Percentiles rank a stretch among this genome's conserved stretches.
phyloP scores from a whole-genome alignment of 2,329 filamentous ascomycete genomes.

The Sclerotinia trifoliorum region DNA sequence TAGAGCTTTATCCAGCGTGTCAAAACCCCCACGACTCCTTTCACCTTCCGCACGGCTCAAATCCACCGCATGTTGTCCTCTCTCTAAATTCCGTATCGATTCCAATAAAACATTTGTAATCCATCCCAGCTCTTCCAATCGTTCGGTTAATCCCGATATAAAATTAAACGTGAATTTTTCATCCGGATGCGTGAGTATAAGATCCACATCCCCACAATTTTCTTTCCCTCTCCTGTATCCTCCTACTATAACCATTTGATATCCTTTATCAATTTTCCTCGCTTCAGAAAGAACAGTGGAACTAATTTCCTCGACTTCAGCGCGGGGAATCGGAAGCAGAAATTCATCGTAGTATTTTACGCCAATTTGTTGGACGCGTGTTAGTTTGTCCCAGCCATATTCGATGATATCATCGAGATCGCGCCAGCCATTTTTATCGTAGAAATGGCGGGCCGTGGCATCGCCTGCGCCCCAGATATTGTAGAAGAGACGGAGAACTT shows the following conservation, averaged over 20 bases:
- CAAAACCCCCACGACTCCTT: slow-evolving; percentile 56
- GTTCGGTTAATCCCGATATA: slow-evolving; percentile 67
- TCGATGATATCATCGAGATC: slow-evolving; percentile 86
- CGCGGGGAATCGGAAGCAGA: slow-evolving; percentile 64
- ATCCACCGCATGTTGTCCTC: slow-evolving; percentile 60
- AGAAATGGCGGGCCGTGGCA: slow-evolving; percentile 77
- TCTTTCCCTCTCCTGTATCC: slow-evolving; percentile 66
- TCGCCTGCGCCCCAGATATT: slow-evolving; percentile 91
- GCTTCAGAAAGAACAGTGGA: slow-evolving; percentile 64
- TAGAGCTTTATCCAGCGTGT: slow-evolving; percentile 86
- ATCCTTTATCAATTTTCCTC: slow-evolving; percentile 54
- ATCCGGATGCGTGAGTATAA: slow-evolving; percentile 78
- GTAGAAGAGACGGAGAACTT: slow-evolving; percentile 68
- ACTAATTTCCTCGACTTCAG: slow-evolving; percentile 71
- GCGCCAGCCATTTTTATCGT: slow-evolving; percentile 72
- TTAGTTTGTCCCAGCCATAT: slow-evolving; percentile 72
- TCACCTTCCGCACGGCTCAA: neutral
- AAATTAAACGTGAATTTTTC: slow-evolving; percentile 66
- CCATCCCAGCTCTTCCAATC: slow-evolving; percentile 65
- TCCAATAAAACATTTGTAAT: slow-evolving; percentile 81
- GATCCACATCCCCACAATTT: slow-evolving; percentile 76
- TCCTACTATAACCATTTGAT: slow-evolving; percentile 63
- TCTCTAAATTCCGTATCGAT: slow-evolving; percentile 66
- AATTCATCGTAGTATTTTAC: slow-evolving; percentile 94
- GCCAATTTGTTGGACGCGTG: slow-evolving; percentile 85